Evolutionary conservation across 768 basidiomycete genomes (phyloP).

Genomic region (Lactarius hengduanensis): DNA sequence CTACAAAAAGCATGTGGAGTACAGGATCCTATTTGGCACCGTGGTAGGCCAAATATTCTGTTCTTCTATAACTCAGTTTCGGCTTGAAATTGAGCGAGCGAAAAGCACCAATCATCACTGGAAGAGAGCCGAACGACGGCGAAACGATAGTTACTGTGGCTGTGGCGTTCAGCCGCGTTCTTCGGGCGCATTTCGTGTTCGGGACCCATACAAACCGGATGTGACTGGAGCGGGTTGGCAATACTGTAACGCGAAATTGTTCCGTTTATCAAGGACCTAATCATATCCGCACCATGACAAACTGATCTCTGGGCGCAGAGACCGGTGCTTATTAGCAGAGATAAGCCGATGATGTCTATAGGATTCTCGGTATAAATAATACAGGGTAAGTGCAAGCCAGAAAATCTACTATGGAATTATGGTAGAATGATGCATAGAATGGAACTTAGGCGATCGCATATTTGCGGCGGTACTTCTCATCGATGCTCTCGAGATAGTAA

Average conservation of each 20-base stretch:
- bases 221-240: background rate
- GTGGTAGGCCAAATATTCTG: background rate
- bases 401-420: constrained; percentile 5
- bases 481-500: constrained; percentile 90
- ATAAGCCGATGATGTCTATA: constrained; percentile 17
- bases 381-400: constrained; percentile 10
- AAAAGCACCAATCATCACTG: background rate
- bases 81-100: background rate
- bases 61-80: background rate
- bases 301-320: background rate
- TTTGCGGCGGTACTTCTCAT: constrained; percentile 88
- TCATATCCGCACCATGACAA: background rate
- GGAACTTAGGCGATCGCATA: constrained; percentile 44
- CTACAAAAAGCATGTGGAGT: background rate
- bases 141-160: background rate
- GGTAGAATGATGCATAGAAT: background rate
- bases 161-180: background rate
- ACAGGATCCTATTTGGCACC: background rate
- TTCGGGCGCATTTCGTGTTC: background rate
- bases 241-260: background rate
- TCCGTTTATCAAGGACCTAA: background rate
- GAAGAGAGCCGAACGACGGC: background rate
- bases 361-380: constrained; percentile 15
- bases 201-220: background rate
- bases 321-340: background rate